Base-by-base conservation (phyloP, 75 land plant species). In the Pinus taeda region DNA sequence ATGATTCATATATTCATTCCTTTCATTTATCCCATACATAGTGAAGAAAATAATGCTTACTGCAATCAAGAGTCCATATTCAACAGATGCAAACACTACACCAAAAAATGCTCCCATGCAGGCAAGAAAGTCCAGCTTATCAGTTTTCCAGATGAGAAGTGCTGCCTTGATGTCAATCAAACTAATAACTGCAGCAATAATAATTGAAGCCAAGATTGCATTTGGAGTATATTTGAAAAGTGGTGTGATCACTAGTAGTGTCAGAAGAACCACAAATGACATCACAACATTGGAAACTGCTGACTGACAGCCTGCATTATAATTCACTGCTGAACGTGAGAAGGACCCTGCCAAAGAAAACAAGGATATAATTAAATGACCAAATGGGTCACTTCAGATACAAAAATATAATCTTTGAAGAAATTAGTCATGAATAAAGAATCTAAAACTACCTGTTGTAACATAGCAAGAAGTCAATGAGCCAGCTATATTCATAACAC, bases 271-370 rank as follows among this genome's bases (percentile, higher is more conserved):
- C 59, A 79, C 79, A 18, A 73, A 30, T 30, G 89, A 63, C 89
- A 87, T 87, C 39, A 85, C 88, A 14, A 87, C 74, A 70, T 87
- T 87, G 57, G 89, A 87, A 24, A 82, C 55, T 55, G 81, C 69
- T 15, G 87, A 85, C 37, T 36, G 49, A 15, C 80, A 76, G 4
- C 89, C 89, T 3, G 89, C 83, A 58, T 82, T 76, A 76, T 67
- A 85, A 57, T 87, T 87, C 30, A 87, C 89, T 17, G 89, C 89
- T 63, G 89, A 87, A 29, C 89, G 59, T 9, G 89, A 87, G 66
- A 87, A 85, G 14, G 87, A 81, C 17, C 84, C 89, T 87, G 89
- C 33, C 82, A 29, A 2, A 79, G 21, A 57, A 59, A 29, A 63
- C 71, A 60, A 55, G 33, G 6, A 59, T 15, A 74, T 39, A 60